Conservation (phyloP, 179 eudicot species). For the Spinacia oleracea region DNA sequence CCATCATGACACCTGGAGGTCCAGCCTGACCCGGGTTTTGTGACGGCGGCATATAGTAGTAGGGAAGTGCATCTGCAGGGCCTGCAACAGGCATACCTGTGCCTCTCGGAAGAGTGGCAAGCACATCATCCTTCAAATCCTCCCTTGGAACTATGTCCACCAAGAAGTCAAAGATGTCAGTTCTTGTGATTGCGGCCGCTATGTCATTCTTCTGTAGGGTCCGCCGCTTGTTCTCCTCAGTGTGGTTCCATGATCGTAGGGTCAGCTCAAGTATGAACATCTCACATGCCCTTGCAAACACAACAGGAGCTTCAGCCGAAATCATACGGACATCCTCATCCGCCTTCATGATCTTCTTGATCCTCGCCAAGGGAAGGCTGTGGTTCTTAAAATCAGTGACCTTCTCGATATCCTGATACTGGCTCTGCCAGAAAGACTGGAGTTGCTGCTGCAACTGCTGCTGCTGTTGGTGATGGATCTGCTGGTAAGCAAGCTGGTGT, state of each 20-base stretch:
- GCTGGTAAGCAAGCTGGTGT: conserved; percentile 82
- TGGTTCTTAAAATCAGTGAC: conserved; percentile 68
- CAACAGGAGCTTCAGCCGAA: conserved; percentile 69
- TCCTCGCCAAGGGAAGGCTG: conserved; percentile 62
- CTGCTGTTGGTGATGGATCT: conserved; percentile 79
- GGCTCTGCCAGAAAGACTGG: conserved; percentile 61
- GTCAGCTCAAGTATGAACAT: conserved; percentile 63
- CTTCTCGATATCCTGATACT: conserved; percentile 59
- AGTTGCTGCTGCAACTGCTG: conserved; percentile 60
- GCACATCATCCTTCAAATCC: conserved; percentile 62
- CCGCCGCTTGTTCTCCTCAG: conserved; percentile 71
- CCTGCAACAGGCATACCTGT: conserved; percentile 39
- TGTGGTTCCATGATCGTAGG: conserved; percentile 61
- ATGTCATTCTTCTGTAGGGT: conserved; percentile 72
- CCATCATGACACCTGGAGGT: conserved; percentile 53
- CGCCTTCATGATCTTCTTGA: conserved; percentile 76
- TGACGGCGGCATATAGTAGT: conserved; percentile 39
- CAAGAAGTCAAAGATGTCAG: conserved; percentile 66
- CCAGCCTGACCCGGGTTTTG: conserved; percentile 41
- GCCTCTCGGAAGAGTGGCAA: conserved; percentile 39
- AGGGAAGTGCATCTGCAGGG: conserved; percentile 47
- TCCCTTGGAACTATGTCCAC: conserved; percentile 71
- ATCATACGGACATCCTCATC: conserved; percentile 77
- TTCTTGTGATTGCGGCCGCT: conserved; percentile 66
- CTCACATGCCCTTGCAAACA: conserved; percentile 64